A percentile compares a stretch with the other conserved stretches of the same genome.
Conservation (phyloP, 2,329 filamentous ascomycete genomes). For the Biscogniauxia mediterranea region DNA sequence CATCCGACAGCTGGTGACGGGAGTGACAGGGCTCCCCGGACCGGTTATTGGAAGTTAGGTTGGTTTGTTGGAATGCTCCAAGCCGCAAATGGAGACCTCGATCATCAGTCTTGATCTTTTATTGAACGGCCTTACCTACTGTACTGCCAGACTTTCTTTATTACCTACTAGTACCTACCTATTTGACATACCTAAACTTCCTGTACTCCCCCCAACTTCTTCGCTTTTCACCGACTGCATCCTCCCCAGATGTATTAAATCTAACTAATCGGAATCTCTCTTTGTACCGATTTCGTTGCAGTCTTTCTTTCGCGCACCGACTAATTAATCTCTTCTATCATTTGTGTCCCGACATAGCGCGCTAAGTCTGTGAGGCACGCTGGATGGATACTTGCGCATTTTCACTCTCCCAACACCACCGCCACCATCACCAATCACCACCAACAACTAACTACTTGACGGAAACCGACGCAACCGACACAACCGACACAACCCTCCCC, state of each 20-base stretch:
- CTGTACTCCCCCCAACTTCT: neutral
- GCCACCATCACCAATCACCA: too few species aligned
- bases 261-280: neutral
- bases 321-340: neutral
- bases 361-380: neutral
- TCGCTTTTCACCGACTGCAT: neutral
- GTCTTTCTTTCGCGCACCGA: neutral
- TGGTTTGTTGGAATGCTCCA: neutral
- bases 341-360: neutral
- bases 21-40: neutral
- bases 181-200: too few species aligned
- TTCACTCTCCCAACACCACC: neutral
- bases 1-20: neutral
- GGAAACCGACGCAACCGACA: neutral
- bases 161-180: neutral
- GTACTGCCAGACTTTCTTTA: neutral
- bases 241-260: neutral
- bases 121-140: neutral
- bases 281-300: neutral
- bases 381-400: neutral
- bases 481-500: neutral
- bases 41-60: too few species aligned
- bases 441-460: too few species aligned
- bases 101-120: too few species aligned
- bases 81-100: conserved; percentile 3